Base-by-base conservation (phyloP, 495 filamentous ascomycete genomes). In the Penicillium coprophilum region DNA sequence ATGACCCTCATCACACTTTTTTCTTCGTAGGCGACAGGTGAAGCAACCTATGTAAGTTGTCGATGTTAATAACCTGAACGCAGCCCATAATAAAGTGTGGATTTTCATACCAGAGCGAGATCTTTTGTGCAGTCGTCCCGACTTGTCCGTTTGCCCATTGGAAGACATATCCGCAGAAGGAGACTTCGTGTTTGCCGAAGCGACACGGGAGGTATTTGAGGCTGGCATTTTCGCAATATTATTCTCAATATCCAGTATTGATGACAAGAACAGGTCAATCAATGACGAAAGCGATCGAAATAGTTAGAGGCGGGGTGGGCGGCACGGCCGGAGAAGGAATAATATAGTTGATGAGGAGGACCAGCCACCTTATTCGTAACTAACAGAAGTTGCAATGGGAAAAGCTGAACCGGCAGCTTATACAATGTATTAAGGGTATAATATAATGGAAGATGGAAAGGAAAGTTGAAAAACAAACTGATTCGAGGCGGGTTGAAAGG, bases 1-100 rank as follows among this genome's bases (percentile, higher is more conserved):
- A 63, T 88, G 88, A 51, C 86, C 87, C 74, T 98, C 94, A 68
- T 98, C 93, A 76, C 94, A 97, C 84, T 98, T 98, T 83, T 98
- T 97, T 64, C 94, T 75, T 68, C 94, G 85, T 58, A 98, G 74
- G 65, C 94, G 87, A 79, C 94, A 98, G 52, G 93, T 97, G 73
- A 93, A 98, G 82, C 94, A 98, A 47, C 94, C 94, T 97, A 71
- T 30, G 56, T 47, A 59, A 38, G 27, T 43, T 39, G 24, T 71
- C 28, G 3, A 34, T 48, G 8, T 20, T 21, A 32, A n/a, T 17
- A 34, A 34, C 10, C 19, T 4, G 1, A 9, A 10, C 19, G 5
- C 7, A 28, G 9, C 9, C 38, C 3, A 40, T 5, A 20, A 44
- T 40, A 31, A 30, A 41, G 48, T 38, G 20, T 40, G 31, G 19